phyloP scores from a whole-genome alignment of 1,284 basidiomycete genomes.

The Heterobasidion occidentale region DNA sequence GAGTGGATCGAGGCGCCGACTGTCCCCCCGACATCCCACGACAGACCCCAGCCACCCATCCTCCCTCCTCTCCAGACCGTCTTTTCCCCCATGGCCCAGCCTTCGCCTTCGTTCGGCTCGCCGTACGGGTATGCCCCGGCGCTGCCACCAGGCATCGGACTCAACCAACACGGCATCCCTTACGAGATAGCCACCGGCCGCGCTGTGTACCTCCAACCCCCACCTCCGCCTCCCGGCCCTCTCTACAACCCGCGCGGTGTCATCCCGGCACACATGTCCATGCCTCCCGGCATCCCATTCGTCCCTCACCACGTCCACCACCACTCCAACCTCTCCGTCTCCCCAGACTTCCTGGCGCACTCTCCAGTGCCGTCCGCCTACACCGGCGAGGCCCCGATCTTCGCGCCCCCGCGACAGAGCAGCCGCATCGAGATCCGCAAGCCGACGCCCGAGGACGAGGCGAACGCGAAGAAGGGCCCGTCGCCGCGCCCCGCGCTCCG shows the following conservation, averaged over 20 bases:
- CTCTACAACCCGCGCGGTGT: constrained; percentile 63
- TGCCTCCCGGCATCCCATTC: constrained; percentile 33
- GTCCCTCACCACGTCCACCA: constrained; percentile 54
- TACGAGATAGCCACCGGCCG: constrained; percentile 76
- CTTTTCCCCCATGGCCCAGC: constrained; percentile 46
- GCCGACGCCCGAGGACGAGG: constrained; percentile 20
- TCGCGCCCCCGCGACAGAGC: constrained; percentile 64
- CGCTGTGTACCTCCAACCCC: constrained; percentile 53
- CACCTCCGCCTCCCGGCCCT: constrained; percentile 34
- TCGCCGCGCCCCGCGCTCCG: neutral
- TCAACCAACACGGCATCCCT: constrained; percentile 66
- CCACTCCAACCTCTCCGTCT: constrained; percentile 30
- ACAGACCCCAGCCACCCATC: constrained; percentile 27
- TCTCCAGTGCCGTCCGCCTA: constrained; percentile 49
- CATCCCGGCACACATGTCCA: constrained; percentile 39
- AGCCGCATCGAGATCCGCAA: constrained; percentile 69
- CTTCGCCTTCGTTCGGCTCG: constrained; percentile 53
- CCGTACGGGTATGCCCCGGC: constrained; percentile 52
- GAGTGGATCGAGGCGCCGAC: neutral
- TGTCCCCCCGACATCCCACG: constrained; percentile 11
- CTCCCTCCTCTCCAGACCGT: constrained; percentile 52
- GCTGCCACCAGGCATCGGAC: constrained; percentile 64
- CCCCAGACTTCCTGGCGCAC: constrained; percentile 52
- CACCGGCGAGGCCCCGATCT: constrained; percentile 62
- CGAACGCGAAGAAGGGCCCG: neutral